Base-by-base conservation (phyloP, 441 rosid species). In the Mallotus japonicus region DNA sequence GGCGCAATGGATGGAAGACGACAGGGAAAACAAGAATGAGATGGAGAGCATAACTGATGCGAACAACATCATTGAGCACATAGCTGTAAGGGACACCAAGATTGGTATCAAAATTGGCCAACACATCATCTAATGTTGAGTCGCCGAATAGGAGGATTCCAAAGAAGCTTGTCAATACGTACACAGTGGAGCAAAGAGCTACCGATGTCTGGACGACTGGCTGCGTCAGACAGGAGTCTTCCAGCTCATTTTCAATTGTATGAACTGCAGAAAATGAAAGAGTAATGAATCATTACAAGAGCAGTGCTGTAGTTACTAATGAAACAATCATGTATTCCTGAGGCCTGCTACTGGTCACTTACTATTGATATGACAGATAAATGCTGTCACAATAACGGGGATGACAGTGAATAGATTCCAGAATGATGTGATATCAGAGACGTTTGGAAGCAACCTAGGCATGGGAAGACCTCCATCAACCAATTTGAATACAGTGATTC, bases 1-100 rank as follows among this genome's bases (percentile, higher is more conserved):
- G 84, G 74, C 97, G 80, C 75, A 92, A 62, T 13, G 96, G 95
- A 69, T 82, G 84, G 83, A 90, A 92, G 77, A 91, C 88, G 40
- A 93, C 76, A 0, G 95, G 98, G 83, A 92, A 93, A 11, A 93
- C 98, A 5, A 93, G 92, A 94, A 93, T 90, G 34, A 93, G 96
- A 70, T 93, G 98, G 44, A 83, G 89, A 11, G 86, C 90, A 3
- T 93, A 93, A 80, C 96, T 93, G 63, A 92, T 87, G 74, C 95
- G 92, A 75, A 93, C 89, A 3, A 84, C 84, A 50, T 93, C 97
- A 59, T 83, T 90, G n/a, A 93, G 90, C 51, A 92, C 14, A 47
- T 91, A 82, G 40, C 95, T 71, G 54, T 79, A 80, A 65, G 96
- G 96, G 71, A 90, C 87, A 42, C 95, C 95, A 42, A 90, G 97